These are phyloP conservation scores for Boletus smithii DNA, from an alignment of 1,284 basidiomycete species.

Conservation along the genomic window DNA sequence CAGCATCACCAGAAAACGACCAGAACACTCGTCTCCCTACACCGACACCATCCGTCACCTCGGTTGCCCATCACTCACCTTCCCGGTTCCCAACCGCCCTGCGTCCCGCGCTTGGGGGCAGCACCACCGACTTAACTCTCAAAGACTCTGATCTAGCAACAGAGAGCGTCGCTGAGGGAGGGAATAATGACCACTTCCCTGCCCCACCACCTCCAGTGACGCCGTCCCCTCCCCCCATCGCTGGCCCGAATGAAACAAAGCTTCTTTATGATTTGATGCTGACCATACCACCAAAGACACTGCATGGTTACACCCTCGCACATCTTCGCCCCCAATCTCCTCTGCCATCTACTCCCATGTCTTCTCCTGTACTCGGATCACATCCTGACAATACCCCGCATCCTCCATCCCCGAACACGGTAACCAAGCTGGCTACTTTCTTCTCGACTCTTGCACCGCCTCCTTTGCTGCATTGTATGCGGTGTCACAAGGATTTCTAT, in stretches of 20 bases:
- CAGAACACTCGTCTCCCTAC: constrained; percentile 43
- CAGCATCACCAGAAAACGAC: constrained; percentile 13
- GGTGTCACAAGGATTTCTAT: constrained; percentile 64
- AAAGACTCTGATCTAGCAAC: constrained; percentile 12
- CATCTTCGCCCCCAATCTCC: constrained; percentile 38
- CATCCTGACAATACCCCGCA: constrained; percentile 17
- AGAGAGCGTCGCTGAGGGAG: constrained; percentile 11
- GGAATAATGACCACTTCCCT: constrained; percentile 1
- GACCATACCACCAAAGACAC: constrained; percentile 60
- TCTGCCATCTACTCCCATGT: constrained; percentile 14
- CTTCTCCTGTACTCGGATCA: background rate
- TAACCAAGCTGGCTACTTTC: constrained; percentile 49
- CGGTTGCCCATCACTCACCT: constrained; percentile 29
- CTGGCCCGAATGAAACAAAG: constrained; percentile 21
- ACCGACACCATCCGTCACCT: constrained; percentile 48
- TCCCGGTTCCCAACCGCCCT: constrained; percentile 27
- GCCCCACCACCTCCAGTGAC: constrained; percentile 22
- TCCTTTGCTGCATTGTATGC: constrained; percentile 63
- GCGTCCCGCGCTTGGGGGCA: constrained; percentile 22
- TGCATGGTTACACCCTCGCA: constrained; percentile 59
- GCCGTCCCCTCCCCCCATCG: constrained; percentile 23
- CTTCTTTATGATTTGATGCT: constrained; percentile 50
- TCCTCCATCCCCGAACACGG: constrained; percentile 29
- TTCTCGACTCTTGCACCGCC: constrained; percentile 60
- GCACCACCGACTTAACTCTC: constrained; percentile 19